Base-by-base conservation (phyloP, 179 eudicot species). In the Camellia oleifera region DNA sequence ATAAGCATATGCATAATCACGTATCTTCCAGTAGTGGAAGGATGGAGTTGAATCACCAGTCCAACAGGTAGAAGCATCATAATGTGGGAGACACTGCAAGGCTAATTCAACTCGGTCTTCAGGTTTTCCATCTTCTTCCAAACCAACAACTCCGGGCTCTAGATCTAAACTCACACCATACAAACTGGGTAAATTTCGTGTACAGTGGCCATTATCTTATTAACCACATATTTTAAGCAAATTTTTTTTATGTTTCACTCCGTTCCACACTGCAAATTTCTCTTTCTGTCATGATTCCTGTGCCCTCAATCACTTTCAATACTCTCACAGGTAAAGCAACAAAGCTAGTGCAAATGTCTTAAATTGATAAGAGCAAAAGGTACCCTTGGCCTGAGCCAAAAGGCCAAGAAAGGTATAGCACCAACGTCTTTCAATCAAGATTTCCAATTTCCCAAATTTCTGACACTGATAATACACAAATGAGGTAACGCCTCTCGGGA, bases 1-100 rank as follows among this genome's bases (percentile, higher is more conserved):
- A 85, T 96, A 96, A 86, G 97, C 98, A 78, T 89, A 80, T 65
- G 97, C 92, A 87, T 86, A 96, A 87, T 96, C 97, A 80, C 97
- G 93, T 79, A 96, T 96, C 78, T 88, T 94, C 99, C 98, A 96
- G 81, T 94, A 96, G 68, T 84, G 89, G 84, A 96, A 96, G 15
- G 89, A 78, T 67, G 85, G 79, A 73, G 68, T 80, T 79, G 86
- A 61, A 81, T 91, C 89, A 76, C 76, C 86, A 78, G 78, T 84
- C 92, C 89, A 90, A 77, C 82, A 81, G 81, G 82, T 78, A 79
- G 92, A 78, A 72, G 94, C 89, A 84, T 94, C 91, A 83, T 90
- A 87, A 9, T 82, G 86, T 62, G 94, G 92, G 81, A 96, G 98
- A 84, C 91, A 91, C 46, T 84, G 83, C 53, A 88, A 80, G 58